These are phyloP conservation scores for Metschnikowia sp. DNA, from an alignment of 805 yeast species.

Conservation along the genomic window DNA sequence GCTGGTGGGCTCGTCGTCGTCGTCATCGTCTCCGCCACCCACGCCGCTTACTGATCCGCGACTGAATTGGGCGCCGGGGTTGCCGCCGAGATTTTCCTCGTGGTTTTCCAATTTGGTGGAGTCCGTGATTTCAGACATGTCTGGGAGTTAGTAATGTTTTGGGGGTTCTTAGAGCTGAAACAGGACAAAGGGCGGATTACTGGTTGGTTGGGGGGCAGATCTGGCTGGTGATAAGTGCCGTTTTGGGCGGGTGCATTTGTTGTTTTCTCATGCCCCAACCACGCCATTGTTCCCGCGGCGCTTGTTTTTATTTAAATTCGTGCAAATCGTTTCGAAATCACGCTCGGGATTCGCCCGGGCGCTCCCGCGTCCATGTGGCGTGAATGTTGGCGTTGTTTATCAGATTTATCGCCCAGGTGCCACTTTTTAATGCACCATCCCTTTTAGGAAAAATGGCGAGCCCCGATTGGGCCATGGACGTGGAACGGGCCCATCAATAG, in stretches of 20 bases:
- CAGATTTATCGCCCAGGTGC: not conserved
- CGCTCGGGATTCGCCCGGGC: no score
- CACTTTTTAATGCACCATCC: conserved; percentile 15
- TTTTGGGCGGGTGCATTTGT: no score
- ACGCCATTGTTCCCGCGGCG: conserved; percentile 1
- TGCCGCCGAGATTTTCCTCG: conserved; percentile 23
- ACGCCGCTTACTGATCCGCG: conserved; percentile 21
- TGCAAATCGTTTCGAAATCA: no score
- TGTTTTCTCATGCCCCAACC: not conserved
- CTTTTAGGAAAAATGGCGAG: conserved; percentile 20
- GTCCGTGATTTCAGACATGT: conserved; percentile 41
- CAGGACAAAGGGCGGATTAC: no score
- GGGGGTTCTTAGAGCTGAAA: no score
- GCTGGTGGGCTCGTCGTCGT: conserved; percentile 46
- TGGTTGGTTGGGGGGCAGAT: no score
- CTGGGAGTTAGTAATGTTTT: conserved; percentile 8
- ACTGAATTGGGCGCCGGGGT: conserved; percentile 21
- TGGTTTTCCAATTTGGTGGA: conserved; percentile 33
- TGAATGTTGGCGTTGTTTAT: no score
- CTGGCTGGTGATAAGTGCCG: no score
- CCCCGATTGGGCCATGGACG: conserved; percentile 20
- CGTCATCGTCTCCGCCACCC: conserved; percentile 44
- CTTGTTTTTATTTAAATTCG: not conserved
- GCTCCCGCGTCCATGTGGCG: no score
- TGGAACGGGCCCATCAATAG: no score